These are phyloP conservation scores for Leersia perrieri DNA, from an alignment of 176 grass and related monocot species.

Conservation along the genomic window DNA sequence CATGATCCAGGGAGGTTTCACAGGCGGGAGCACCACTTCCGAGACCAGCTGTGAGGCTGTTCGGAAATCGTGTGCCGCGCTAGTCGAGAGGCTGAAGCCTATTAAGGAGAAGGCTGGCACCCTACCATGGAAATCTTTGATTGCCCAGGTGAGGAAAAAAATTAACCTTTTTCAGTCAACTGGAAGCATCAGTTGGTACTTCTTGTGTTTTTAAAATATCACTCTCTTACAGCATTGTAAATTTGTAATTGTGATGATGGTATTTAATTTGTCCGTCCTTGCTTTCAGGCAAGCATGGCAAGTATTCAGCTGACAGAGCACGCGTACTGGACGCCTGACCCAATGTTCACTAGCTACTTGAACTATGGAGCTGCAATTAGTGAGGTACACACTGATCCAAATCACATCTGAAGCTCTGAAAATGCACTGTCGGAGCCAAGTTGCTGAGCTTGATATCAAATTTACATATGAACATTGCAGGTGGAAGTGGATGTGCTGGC, in stretches of 20 bases:
- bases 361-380: slow-evolving; percentile 82
- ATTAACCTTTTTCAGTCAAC: not conserved
- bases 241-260: not conserved
- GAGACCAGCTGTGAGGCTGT: slow-evolving; percentile 79
- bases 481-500: slow-evolving; percentile 76
- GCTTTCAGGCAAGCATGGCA: slow-evolving; percentile 47
- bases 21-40: slow-evolving; percentile 79
- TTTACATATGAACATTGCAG: slow-evolving; percentile 30
- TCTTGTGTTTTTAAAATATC: not conserved
- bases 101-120: slow-evolving; percentile 56
- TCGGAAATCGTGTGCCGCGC: slow-evolving; percentile 41
- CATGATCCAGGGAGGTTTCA: slow-evolving; percentile 75
- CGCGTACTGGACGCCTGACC: slow-evolving; percentile 56
- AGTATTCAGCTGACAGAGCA: slow-evolving; percentile 62
- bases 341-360: slow-evolving; percentile 39
- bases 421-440: not conserved
- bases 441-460: not conserved
- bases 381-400: slow-evolving; percentile 42
- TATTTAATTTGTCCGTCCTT: not conserved
- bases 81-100: slow-evolving; percentile 63
- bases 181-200: not conserved
- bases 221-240: no score
- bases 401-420: not conserved
- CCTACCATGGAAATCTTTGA: slow-evolving; percentile 58
- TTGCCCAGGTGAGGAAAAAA: slow-evolving; percentile 57